phyloP scores from a whole-genome alignment of 2,329 filamentous ascomycete species.

The Monosporascus ibericus region DNA sequence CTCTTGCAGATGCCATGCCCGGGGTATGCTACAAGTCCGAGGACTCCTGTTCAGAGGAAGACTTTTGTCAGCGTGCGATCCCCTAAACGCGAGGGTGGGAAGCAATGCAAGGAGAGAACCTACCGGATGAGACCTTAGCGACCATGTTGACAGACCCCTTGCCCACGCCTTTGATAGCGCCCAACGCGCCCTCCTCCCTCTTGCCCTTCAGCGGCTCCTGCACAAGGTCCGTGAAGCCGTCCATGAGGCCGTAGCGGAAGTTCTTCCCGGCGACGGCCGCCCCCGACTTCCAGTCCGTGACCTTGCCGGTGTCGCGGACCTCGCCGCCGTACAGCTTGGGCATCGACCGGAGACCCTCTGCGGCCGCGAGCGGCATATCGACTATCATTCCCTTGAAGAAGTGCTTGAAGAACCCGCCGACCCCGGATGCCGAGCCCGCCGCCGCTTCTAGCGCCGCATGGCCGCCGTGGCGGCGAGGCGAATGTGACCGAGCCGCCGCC shows the following conservation, averaged over 20 bases:
- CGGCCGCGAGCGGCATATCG: slow-evolving; percentile 39
- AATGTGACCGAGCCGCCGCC: not conserved
- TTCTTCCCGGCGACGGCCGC: slow-evolving; percentile 37
- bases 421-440: slow-evolving; percentile 5
- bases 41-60: not conserved
- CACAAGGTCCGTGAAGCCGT: slow-evolving; percentile 38
- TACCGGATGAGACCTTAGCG: slow-evolving; percentile 10
- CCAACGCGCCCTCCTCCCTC: slow-evolving; percentile 31
- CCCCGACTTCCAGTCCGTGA: slow-evolving; percentile 40
- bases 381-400: slow-evolving; percentile 25
- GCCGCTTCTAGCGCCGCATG: not conserved
- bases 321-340: slow-evolving; percentile 43
- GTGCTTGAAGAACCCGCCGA: slow-evolving; percentile 3
- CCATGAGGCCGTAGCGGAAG: slow-evolving; percentile 35
- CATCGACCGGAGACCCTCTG: slow-evolving; percentile 46
- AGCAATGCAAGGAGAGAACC: not conserved
- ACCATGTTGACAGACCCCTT: slow-evolving; percentile 29
- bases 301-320: slow-evolving; percentile 27
- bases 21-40: slow-evolving; percentile 13
- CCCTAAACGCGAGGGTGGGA: not conserved
- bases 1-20: slow-evolving; percentile 11
- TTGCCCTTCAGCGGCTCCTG: slow-evolving; percentile 35
- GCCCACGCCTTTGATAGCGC: slow-evolving; percentile 34
- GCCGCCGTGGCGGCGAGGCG: not conserved
- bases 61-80: not conserved